Evolutionary conservation across 2,329 filamentous ascomycete species (phyloP), one percentile per base, ranked within the genome.

Genomic region (Ceratocystis destructans): DNA sequence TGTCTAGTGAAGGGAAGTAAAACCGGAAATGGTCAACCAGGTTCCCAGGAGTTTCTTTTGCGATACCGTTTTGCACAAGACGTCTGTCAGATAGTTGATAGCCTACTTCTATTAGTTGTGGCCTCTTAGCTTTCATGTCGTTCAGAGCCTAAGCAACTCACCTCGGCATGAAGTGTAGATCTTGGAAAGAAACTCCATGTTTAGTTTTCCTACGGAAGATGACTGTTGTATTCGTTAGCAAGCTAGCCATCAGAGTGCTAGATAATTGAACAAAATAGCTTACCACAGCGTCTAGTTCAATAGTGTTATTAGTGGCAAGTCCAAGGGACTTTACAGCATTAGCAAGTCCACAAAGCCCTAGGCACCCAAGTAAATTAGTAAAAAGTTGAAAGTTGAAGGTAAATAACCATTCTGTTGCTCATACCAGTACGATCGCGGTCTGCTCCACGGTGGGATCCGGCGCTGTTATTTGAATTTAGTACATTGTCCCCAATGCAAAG

Each of bases 191-290:
- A 95, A 84, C 5, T 83, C 80, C 53, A 82, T 79, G 64, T 85
- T 90, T 53, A 97, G 73, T 7, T 84, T 84, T 20, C 93, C 94
- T 4, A 97, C 76, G 0, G 93, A 96, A 0, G 93, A 90, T 28
- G 88, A 83, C 86, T 88, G 69, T 57, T 53, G 53, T 25, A 46
- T 44, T 57, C 55, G 64, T 67, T 50, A 61, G 57, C 3, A 12
- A 48, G 15, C 17, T 37, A 28, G 41, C 2, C 8, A 64, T 59
- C 22, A 62, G 17, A 28, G 44, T 65, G 64, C 33, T 44, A 10
- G 31, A 17, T 48, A 50, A 31, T 48, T 55, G 64, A 66, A 65
- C 22, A 57, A 59, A 46, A 67, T 59, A 62, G 75, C 83, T 71
- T 75, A 87, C 86, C 66, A 91, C 80, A 69, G 88, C 88, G 74